Evolutionary conservation across 805 yeast genomes (phyloP), one percentile per base, ranked within the genome.

Genomic region (Monosporozyma solicola): DNA sequence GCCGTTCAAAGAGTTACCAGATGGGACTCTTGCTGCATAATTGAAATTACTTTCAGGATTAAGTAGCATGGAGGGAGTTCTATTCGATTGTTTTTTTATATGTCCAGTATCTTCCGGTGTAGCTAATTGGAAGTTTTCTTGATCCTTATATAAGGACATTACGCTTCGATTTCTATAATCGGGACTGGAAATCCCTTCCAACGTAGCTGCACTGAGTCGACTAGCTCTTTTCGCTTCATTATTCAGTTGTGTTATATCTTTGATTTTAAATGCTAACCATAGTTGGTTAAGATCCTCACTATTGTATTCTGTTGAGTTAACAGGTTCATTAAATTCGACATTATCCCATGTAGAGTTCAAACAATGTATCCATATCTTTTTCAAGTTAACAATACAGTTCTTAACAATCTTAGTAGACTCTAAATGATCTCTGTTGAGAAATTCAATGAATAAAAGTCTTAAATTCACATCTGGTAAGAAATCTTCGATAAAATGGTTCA

Each of bases 401-500:
- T 60, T 61, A 5, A 71, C 64, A 49, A 72, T 59, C 45, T 59
- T 62, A 10, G 63, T 55, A 27, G 48, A 37, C 4, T 39, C 47
- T 13, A 48, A 39, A 31, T 47, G 52, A 57, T 49, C 60, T 41
- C 48, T 65, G 64, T 79, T 75, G 41, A 82, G 57, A 15, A 74
- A 73, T 13, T 66, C 56, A 3, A 75, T 66, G 53, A 81, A 76
- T 25, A 67, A 59, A 24, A 60, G 57, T 52, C 90, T 71, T 35
- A 85, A 68, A 51, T 76, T 73, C 22, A 70, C 59, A 48, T 79
- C 74, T 15, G 78, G 68, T 27, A 84, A 72, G 65, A 91, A 94
- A 67, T 94, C 98, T 64, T 87, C 92, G 44, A 82, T 76, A 61
- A 89, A 94, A 66, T 87, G 91, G 67, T 91, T 92, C 54, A 87